phyloP scores from a whole-genome alignment of 208 protist species.

The Trichomonas gallinae region DNA sequence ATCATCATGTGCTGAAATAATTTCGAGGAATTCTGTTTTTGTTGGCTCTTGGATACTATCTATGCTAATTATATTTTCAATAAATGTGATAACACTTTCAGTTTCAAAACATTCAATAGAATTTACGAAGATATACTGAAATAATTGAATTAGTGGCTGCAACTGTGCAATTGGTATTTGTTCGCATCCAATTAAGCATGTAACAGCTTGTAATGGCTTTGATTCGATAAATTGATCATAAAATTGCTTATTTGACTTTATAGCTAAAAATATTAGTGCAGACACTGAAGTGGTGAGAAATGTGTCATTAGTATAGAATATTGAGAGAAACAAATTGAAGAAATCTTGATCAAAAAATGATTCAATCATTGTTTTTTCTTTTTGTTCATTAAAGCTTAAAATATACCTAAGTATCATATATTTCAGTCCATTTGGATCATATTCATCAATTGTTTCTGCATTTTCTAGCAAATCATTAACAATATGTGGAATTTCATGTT shows the following conservation, averaged over 20 bases:
- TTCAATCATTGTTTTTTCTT: not conserved
- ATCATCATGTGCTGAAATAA: not conserved
- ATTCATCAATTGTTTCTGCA: not conserved
- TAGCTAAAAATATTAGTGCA: not conserved
- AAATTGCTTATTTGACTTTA: not conserved
- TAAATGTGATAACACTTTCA: not conserved
- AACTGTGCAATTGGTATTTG: not conserved
- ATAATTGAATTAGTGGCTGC: not conserved
- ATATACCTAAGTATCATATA: not conserved
- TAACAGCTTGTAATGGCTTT: not conserved
- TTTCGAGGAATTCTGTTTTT: not conserved
- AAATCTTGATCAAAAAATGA: not conserved
- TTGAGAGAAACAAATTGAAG: not conserved
- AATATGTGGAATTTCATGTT: not conserved
- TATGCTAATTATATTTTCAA: not conserved
- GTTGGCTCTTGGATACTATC: not conserved
- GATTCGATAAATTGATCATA: not conserved
- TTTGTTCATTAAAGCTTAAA: not conserved
- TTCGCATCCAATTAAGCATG: not conserved
- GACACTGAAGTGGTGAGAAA: not conserved
- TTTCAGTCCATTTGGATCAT: not conserved
- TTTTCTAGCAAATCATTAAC: not conserved
- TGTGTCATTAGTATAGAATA: not conserved
- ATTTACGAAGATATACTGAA: not conserved
- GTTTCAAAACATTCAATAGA: not conserved